Evolutionary conservation across 2,329 filamentous ascomycete genomes (phyloP).

Genomic region (Exophiala sp.): DNA sequence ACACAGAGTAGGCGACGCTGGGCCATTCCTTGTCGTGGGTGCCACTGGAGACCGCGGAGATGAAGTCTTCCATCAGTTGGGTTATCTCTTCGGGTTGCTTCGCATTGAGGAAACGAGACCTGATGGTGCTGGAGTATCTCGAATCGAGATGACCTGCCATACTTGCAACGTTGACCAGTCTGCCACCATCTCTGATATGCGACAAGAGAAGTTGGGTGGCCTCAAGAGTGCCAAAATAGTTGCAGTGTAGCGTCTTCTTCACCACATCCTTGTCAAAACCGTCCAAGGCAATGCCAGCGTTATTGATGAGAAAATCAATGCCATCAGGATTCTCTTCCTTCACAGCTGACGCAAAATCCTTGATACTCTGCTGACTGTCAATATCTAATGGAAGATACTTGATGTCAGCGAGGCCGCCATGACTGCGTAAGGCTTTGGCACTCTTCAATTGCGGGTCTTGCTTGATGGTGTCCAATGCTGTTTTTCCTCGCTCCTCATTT

Average conservation of each 20-base stretch:
- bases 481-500: conserved; percentile 46
- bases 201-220: conserved; percentile 46
- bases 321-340: conserved; percentile 46
- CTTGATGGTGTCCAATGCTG: conserved; percentile 44
- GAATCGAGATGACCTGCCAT: conserved; percentile 41
- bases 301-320: conserved; percentile 54
- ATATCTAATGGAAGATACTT: conserved; percentile 50
- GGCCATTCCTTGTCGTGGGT: conserved; percentile 47
- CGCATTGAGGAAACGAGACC: conserved; percentile 41
- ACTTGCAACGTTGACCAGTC: conserved; percentile 51
- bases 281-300: conserved; percentile 49
- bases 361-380: conserved; percentile 43
- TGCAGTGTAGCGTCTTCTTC: conserved; percentile 47
- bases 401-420: conserved; percentile 47
- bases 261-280: conserved; percentile 49
- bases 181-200: conserved; percentile 43
- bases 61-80: conserved; percentile 49
- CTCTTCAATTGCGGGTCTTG: conserved; percentile 44
- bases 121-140: conserved; percentile 46
- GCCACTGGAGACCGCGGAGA: conserved; percentile 45
- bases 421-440: conserved; percentile 43
- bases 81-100: conserved; percentile 45
- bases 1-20: conserved; percentile 48
- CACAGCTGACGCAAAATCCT: conserved; percentile 41
- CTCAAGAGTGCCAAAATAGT: conserved; percentile 53